phyloP scores from a whole-genome alignment of 805 yeast species.

The Spathaspora boniae region DNA sequence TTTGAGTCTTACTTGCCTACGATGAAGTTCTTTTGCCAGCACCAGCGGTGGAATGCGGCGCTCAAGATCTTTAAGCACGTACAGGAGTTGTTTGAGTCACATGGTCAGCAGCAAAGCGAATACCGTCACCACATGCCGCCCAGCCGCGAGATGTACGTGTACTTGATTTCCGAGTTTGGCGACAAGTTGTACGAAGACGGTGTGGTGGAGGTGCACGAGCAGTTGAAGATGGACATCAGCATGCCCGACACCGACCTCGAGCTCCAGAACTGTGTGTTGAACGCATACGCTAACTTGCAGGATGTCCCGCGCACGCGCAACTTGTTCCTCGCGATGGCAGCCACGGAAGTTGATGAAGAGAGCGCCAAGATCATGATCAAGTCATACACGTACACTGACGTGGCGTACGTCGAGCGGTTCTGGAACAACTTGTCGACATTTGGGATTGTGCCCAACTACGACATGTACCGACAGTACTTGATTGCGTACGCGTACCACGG shows the following conservation, averaged over 20 bases:
- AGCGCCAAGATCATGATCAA: slow-evolving; percentile 66
- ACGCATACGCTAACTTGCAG: slow-evolving; percentile 58
- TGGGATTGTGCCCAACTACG: slow-evolving; percentile 49
- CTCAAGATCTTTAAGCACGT: slow-evolving; percentile 54
- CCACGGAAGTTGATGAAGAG: slow-evolving; percentile 57
- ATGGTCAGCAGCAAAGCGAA: too few species aligned
- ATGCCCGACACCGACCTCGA: slow-evolving; percentile 51
- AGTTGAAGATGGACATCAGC: slow-evolving; percentile 56
- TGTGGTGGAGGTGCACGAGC: slow-evolving; percentile 58
- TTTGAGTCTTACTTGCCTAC: slow-evolving; percentile 56
- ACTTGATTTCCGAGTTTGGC: slow-evolving; percentile 61
- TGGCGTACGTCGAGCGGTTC: slow-evolving; percentile 54
- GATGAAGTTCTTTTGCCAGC: slow-evolving; percentile 52
- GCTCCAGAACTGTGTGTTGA: slow-evolving; percentile 59
- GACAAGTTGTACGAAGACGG: slow-evolving; percentile 59
- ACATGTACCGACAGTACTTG: slow-evolving; percentile 55
- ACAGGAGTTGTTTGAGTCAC: slow-evolving; percentile 42
- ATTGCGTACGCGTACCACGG: slow-evolving; percentile 72
- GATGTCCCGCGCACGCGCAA: slow-evolving; percentile 56
- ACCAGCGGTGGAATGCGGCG: slow-evolving; percentile 59
- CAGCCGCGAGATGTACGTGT: slow-evolving; percentile 52
- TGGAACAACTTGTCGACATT: slow-evolving; percentile 59
- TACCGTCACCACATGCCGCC: slow-evolving; percentile 23
- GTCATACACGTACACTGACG: slow-evolving; percentile 51
- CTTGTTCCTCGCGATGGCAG: slow-evolving; percentile 55